Percentiles rank a stretch among this genome's conserved stretches.
phyloP scores from a whole-genome alignment of 768 basidiomycete genomes.

The Mycena metata region DNA sequence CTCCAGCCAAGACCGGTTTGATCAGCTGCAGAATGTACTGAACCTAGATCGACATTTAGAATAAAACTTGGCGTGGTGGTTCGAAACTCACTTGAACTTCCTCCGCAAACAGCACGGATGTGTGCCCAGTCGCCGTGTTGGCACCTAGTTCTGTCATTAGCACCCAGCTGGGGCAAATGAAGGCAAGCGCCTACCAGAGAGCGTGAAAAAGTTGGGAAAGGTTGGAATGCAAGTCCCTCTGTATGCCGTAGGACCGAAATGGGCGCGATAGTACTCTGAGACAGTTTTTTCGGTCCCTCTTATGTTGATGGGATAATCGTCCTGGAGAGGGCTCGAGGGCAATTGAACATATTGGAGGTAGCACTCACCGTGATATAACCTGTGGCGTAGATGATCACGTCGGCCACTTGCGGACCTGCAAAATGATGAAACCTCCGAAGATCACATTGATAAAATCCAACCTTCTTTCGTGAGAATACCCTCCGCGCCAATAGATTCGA shows the following conservation, averaged over 20 bases:
- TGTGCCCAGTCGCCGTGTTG: conserved; percentile 59
- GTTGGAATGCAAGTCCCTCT: conserved; percentile 58
- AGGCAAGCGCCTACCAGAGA: conserved; percentile 49
- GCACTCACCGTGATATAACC: conserved; percentile 9
- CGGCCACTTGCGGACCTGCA: conserved; percentile 40
- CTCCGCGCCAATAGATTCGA: conserved; percentile 62
- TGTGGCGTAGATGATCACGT: conserved; percentile 40
- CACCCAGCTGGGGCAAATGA: neutral
- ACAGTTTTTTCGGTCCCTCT: conserved; percentile 50
- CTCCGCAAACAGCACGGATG: conserved; percentile 58
- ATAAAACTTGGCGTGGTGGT: neutral
- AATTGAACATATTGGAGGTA: neutral
- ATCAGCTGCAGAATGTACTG: conserved; percentile 59
- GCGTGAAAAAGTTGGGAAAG: conserved; percentile 61
- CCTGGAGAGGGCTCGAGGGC: conserved; percentile 38
- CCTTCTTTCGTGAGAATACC: conserved; percentile 63
- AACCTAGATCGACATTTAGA: conserved; percentile 45
- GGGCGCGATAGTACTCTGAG: conserved; percentile 55
- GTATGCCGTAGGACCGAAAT: conserved; percentile 61
- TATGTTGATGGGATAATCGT: conserved; percentile 51
- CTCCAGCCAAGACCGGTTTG: conserved; percentile 53
- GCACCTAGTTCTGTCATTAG: conserved; percentile 49
- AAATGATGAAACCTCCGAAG: conserved; percentile 46
- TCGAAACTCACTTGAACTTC: conserved; percentile 56
- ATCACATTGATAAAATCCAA: conserved; percentile 16